Evolutionary conservation across 306 rosid genomes (phyloP).

Genomic region (Dalbergia cochinchinensis): DNA sequence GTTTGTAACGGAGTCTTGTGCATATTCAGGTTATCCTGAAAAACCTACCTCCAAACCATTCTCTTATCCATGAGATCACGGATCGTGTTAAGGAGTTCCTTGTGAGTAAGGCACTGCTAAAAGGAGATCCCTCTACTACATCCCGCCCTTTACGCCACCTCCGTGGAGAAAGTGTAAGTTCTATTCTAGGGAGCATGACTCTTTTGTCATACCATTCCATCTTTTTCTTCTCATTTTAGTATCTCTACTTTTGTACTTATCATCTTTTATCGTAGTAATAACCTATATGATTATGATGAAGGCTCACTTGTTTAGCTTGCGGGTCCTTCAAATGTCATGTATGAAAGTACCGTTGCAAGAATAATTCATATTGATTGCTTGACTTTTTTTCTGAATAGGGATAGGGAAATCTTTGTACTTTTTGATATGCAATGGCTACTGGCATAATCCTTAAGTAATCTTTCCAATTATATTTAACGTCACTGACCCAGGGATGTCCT

Average conservation of each 20-base stretch:
- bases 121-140: constrained; percentile 73
- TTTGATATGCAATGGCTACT: constrained; percentile 10
- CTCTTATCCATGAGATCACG: constrained; percentile 82
- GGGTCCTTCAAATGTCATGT: constrained; percentile 36
- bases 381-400: constrained; percentile 9
- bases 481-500: constrained; percentile 34
- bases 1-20: constrained; percentile 44
- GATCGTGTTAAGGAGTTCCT: constrained; percentile 86
- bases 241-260: constrained; percentile 6
- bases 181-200: constrained; percentile 26
- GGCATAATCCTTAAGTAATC: constrained; percentile 25
- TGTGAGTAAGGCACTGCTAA: constrained; percentile 79
- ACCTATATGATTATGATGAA: constrained; percentile 22
- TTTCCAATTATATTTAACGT: constrained; percentile 20
- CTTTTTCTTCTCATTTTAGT: not conserved
- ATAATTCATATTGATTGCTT: constrained; percentile 4
- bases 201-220: constrained; percentile 12
- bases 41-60: constrained; percentile 88
- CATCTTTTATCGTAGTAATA: constrained; percentile 15
- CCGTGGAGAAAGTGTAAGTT: constrained; percentile 78
- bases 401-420: constrained; percentile 6
- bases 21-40: constrained; percentile 78
- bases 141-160: constrained; percentile 72
- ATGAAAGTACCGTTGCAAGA: not conserved
- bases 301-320: constrained; percentile 5